A percentile compares a stretch with the other conserved stretches of the same genome.
These are phyloP conservation scores for Blastobotrys illinoisensis DNA, from an alignment of 1,139 yeast genomes.

Conservation along the genomic window DNA sequence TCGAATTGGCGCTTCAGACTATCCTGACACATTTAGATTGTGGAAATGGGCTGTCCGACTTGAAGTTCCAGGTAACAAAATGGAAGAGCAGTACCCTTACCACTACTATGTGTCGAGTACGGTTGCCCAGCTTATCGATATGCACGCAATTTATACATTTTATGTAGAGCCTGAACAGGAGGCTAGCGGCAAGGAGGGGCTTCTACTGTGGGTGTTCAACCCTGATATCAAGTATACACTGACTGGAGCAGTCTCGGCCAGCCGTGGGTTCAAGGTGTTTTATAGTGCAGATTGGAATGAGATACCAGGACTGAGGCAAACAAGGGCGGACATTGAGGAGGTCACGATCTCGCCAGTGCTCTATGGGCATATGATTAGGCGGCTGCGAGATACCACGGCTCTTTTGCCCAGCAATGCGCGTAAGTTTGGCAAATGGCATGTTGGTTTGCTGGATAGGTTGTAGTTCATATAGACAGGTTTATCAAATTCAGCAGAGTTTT, in stretches of 20 bases:
- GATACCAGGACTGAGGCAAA: constrained; percentile 25
- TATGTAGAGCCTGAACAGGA: constrained; percentile 19
- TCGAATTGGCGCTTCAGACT: constrained; percentile 17
- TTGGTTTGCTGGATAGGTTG: constrained; percentile 26
- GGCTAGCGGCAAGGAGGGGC: constrained; percentile 12
- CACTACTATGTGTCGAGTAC: constrained; percentile 24
- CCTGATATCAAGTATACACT: constrained; percentile 39
- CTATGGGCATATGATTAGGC: constrained; percentile 26
- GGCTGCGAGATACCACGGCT: constrained; percentile 29
- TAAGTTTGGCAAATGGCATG: constrained; percentile 31
- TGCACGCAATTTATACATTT: constrained; percentile 34
- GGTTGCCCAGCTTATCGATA: constrained; percentile 27
- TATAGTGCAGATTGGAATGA: constrained; percentile 27
- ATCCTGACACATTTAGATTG: constrained; percentile 34
- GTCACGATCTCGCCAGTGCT: constrained; percentile 34
- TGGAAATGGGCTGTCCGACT: constrained; percentile 57
- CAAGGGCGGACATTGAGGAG: constrained; percentile 38
- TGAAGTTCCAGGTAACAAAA: not conserved
- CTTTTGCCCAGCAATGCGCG: constrained; percentile 35
- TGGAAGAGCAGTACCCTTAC: constrained; percentile 21
- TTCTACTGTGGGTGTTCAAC: constrained; percentile 54
- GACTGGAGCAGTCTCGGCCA: constrained; percentile 23
- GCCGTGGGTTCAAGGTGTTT: constrained; percentile 41
- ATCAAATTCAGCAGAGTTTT: too few relatives aligned
- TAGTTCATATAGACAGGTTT: not conserved